phyloP scores from a whole-genome alignment of 2,329 filamentous ascomycete genomes.

The Orbilia blumenaviensis region DNA sequence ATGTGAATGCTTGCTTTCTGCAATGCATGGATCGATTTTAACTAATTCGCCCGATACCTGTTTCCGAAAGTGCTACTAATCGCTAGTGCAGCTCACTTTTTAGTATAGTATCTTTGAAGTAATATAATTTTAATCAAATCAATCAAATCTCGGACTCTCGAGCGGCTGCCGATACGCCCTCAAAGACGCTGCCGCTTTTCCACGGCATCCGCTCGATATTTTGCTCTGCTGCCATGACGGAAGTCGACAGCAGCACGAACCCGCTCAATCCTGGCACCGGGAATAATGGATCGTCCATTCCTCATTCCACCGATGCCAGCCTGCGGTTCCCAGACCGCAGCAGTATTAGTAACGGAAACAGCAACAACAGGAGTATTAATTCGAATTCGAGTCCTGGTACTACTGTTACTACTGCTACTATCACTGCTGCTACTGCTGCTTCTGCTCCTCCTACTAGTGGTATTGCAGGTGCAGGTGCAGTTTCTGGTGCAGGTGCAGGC shows the following conservation, averaged over 20 bases:
- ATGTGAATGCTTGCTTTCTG: no score
- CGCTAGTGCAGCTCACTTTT: no score
- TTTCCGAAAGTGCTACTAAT: no score
- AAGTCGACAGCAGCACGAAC: conserved; percentile 21
- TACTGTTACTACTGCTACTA: no score
- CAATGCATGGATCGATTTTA: no score
- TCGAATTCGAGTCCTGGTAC: no score
- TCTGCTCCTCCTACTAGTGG: background rate
- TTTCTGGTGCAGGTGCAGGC: background rate
- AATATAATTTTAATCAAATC: no score
- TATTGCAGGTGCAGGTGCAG: background rate
- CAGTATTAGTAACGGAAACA: no score
- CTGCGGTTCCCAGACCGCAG: background rate
- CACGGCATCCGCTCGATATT: conserved; percentile 14
- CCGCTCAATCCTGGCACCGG: conserved; percentile 1
- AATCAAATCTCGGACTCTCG: background rate
- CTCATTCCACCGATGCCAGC: conserved; percentile 9
- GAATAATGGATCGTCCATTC: conserved; percentile 36
- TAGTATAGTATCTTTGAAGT: no score
- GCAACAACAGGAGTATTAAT: no score
- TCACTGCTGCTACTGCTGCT: background rate
- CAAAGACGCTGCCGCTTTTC: conserved; percentile 29
- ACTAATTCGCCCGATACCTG: conserved; percentile 4
- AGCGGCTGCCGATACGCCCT: conserved; percentile 5
- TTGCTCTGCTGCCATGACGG: conserved; percentile 30